Percentiles rank a stretch among this genome's conserved stretches.
phyloP scores from a whole-genome alignment of 1,284 basidiomycete species.

The Trametes sp. region DNA sequence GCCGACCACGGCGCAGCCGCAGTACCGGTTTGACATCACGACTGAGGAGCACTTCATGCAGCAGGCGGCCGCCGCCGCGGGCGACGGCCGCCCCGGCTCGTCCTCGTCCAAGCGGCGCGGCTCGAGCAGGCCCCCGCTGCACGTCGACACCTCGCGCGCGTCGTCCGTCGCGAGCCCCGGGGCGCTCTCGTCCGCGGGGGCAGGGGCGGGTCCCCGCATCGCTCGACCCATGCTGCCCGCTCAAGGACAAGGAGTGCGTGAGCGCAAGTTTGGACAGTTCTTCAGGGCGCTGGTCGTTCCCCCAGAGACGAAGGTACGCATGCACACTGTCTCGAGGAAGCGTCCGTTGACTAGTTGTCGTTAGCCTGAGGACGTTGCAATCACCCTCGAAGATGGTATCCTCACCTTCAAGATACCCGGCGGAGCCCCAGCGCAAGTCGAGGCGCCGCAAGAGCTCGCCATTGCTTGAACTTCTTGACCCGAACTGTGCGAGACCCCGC shows the following conservation, averaged over 20 bases:
- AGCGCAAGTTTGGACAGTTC: conserved; percentile 63
- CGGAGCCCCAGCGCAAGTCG: conserved; percentile 28
- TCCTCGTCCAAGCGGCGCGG: conserved; percentile 26
- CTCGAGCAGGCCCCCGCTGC: conserved; percentile 33
- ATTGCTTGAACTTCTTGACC: conserved; percentile 29
- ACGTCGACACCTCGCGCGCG: conserved; percentile 32
- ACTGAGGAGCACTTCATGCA: conserved; percentile 37
- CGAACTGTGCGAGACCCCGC: conserved; percentile 3
- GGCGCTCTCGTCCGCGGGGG: conserved; percentile 32
- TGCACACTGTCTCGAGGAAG: conserved; percentile 28
- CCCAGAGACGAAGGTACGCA: conserved; percentile 58
- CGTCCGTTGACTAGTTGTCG: no score
- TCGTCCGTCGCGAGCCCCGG: conserved; percentile 31
- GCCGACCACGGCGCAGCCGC: conserved; percentile 25
- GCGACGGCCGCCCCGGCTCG: conserved; percentile 24
- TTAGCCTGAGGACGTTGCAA: conserved; percentile 38
- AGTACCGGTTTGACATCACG: conserved; percentile 42
- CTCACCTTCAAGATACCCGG: conserved; percentile 41
- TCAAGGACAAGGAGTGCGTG: conserved; percentile 45
- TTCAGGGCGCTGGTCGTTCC: conserved; percentile 64
- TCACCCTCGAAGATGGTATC: conserved; percentile 41
- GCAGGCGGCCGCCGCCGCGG: conserved; percentile 25
- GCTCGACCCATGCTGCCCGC: conserved; percentile 46
- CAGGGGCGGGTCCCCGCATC: conserved; percentile 40
- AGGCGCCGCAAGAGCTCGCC: conserved; percentile 35